Evolutionary conservation across 2,329 filamentous ascomycete genomes (phyloP).

Genomic region (Colletotrichum cereale): DNA sequence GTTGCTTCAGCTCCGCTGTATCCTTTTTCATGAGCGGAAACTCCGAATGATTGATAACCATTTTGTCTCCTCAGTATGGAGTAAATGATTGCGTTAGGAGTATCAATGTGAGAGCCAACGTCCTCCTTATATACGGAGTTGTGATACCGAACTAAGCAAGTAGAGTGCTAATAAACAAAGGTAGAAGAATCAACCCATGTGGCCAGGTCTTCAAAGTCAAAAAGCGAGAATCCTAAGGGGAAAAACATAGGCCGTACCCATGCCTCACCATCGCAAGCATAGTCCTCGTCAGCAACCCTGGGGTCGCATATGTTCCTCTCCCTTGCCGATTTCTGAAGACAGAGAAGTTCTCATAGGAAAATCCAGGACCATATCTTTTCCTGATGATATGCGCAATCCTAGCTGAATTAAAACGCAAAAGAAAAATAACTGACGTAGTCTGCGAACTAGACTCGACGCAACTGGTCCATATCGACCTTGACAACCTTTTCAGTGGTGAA

Average conservation of each 20-base stretch:
- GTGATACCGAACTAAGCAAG: background rate
- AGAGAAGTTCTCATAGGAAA: background rate
- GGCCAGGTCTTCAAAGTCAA: background rate
- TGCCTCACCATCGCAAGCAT: background rate
- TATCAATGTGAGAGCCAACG: background rate
- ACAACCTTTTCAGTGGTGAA: slow-evolving; percentile 10
- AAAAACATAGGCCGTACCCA: background rate
- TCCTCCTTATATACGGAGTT: background rate
- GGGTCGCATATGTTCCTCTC: background rate
- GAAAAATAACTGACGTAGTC: background rate
- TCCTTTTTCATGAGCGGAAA: background rate
- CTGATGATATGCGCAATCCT: background rate
- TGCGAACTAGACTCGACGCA: background rate
- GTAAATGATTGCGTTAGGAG: background rate
- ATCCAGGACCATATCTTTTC: background rate
- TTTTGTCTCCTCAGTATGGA: background rate
- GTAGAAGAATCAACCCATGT: background rate
- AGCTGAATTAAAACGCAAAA: background rate
- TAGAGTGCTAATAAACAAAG: background rate
- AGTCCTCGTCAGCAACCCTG: background rate
- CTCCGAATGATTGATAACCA: background rate
- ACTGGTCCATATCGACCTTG: background rate
- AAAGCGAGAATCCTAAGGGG: background rate
- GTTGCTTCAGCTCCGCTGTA: background rate
- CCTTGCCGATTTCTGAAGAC: background rate